Conservation (phyloP, 148 eudicot genomes). For the Hydrangea macrophylla region DNA sequence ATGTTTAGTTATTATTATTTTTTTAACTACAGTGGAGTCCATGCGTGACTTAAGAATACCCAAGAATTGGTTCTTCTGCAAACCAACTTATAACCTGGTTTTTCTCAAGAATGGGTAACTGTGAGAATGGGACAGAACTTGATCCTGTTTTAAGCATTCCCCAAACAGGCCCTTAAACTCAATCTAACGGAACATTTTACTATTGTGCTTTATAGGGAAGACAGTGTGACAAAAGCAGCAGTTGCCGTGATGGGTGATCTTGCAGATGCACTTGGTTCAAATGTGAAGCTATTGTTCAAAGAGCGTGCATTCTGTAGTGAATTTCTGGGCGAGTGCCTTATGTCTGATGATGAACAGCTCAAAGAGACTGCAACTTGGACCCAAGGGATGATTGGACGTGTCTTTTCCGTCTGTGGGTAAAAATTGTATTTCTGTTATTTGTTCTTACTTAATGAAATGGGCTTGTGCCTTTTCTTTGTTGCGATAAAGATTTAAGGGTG, state of each 20-base stretch:
- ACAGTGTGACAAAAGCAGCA: conserved; percentile 58
- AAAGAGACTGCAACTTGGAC: conserved; percentile 61
- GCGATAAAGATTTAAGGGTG: conserved; percentile 5
- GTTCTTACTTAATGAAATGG: conserved; percentile 9
- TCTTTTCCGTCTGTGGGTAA: conserved; percentile 26
- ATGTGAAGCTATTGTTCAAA: conserved; percentile 40
- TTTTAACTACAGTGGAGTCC: too few relatives aligned
- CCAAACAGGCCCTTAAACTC: too few relatives aligned
- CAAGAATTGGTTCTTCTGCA: too few relatives aligned
- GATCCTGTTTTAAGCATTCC: too few relatives aligned
- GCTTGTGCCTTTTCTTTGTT: conserved; percentile 9
- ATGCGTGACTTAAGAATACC: too few relatives aligned
- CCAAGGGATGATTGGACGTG: conserved; percentile 59
- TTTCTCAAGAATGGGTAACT: too few relatives aligned
- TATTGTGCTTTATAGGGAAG: conserved; percentile 42
- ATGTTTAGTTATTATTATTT: too few relatives aligned
- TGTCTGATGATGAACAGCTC: conserved; percentile 52
- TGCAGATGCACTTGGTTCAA: conserved; percentile 61
- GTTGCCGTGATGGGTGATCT: conserved; percentile 64
- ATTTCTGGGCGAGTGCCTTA: conserved; percentile 50
- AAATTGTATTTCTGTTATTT: neutral
- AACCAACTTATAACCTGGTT: too few relatives aligned
- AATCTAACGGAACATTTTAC: neutral
- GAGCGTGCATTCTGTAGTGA: conserved; percentile 44
- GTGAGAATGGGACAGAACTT: too few relatives aligned